Base-by-base conservation (phyloP, 257 asterid species). In the Solanum phureja region DNA sequence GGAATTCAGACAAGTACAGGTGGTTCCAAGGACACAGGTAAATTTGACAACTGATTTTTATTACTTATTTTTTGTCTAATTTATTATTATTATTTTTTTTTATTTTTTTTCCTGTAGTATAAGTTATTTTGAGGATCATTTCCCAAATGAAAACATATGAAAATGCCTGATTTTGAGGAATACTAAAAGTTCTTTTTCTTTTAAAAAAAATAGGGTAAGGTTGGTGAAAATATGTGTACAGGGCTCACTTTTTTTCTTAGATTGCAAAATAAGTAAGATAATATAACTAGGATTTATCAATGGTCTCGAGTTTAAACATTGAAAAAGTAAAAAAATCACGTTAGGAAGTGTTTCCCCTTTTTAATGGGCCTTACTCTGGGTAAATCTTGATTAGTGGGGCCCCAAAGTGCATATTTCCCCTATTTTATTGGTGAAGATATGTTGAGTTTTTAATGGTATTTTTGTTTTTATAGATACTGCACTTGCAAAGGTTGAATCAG, bases 401-500 rank as follows among this genome's bases (percentile, higher is more conserved):
- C 69, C 69, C 1, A 24, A n/a, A 60, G 34, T 66, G 64, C 29
- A 8, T 23, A 23, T 4, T 29, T 34, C 10, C 1, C 38, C 77
- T 29, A 31, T 71, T 71, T 31, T 16, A 71, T 71, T 71, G 11
- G n/a, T 71, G 40, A 71, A 71, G 34, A 29, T 31, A 73, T 73
- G 44, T 31, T 31, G 38, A 3, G 19, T 69, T 71, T 31, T 71
- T 24, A 27, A 34, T 8, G 27, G 44, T 73, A 10, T 35, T 74
- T 74, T 68, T 18, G 23, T 42, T 11, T 56, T 2, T 87, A 19
- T 18, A 93, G 95, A 90, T 89, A 88, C 29, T 77, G 92, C 88
- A 6, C 91, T 90, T 77, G 95, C 93, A 90, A 60, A 85, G 83
- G 90, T 91, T 38, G 93, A 91, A 77, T 69, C 66, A 86, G 92